phyloP scores from a whole-genome alignment of 2,329 filamentous ascomycete genomes.

The Fusarium annulatum region DNA sequence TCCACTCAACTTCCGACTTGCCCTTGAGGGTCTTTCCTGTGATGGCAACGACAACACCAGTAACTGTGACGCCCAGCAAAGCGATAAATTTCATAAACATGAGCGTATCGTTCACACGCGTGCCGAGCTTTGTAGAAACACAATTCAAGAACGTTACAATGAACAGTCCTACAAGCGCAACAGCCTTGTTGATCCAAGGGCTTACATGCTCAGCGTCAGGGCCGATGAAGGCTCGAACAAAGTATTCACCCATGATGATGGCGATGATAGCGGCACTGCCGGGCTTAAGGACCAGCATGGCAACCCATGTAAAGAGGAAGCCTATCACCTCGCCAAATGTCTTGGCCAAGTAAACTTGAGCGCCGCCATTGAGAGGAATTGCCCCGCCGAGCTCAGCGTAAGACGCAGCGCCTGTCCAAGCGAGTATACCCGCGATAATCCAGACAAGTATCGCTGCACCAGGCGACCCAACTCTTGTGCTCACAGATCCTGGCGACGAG shows the following conservation, averaged over 20 bases:
- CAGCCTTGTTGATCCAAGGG: constrained; percentile 89
- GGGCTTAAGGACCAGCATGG: constrained; percentile 92
- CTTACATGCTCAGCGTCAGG: constrained; percentile 85
- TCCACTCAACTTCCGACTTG: constrained; percentile 85
- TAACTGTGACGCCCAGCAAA: constrained; percentile 85
- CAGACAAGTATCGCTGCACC: constrained; percentile 92
- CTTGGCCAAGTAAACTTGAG: constrained; percentile 94
- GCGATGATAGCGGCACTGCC: constrained; percentile 93
- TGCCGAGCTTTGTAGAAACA: constrained; percentile 88
- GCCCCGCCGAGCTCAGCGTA: constrained; percentile 96
- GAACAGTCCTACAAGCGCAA: constrained; percentile 81
- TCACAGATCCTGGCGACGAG: constrained; percentile 92
- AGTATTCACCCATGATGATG: constrained; percentile 98
- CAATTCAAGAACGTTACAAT: constrained; percentile 88
- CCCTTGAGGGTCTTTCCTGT: constrained; percentile 86
- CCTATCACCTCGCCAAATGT: constrained; percentile 94
- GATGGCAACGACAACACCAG: constrained; percentile 86
- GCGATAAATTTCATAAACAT: constrained; percentile 98
- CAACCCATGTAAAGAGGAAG: constrained; percentile 96
- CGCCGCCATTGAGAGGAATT: constrained; percentile 93
- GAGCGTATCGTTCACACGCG: constrained; percentile 87
- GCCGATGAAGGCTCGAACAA: constrained; percentile 88
- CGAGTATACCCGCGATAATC: constrained; percentile 88
- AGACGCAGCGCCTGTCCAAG: constrained; percentile 95
- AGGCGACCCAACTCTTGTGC: constrained; percentile 88